Evolutionary conservation across 2,329 filamentous ascomycete genomes (phyloP).

Genomic region (Colletotrichum gigasporum): DNA sequence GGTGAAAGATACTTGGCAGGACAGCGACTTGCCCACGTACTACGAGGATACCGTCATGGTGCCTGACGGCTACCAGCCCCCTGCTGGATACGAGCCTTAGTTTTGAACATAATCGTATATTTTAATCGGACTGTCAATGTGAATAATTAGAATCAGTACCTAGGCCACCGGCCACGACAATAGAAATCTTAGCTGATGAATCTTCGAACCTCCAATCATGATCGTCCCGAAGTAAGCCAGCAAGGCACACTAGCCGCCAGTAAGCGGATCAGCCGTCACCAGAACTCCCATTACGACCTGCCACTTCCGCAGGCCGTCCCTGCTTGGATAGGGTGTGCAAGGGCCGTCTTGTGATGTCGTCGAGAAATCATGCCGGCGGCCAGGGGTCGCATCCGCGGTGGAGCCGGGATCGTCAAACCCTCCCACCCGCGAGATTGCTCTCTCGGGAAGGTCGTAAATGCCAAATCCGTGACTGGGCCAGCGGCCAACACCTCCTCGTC

Average conservation of each 20-base stretch:
- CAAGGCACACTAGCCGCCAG: no score
- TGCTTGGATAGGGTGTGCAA: no score
- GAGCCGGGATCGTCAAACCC: neutral
- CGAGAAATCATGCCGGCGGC: neutral
- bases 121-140: no score
- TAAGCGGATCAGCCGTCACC: no score
- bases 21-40: conserved; percentile 50
- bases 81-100: conserved; percentile 43
- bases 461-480: neutral
- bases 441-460: conserved; percentile 4
- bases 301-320: no score
- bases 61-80: conserved; percentile 54
- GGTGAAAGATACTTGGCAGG: conserved; percentile 49
- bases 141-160: no score
- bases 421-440: neutral
- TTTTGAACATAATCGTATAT: no score
- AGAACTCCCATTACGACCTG: no score
- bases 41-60: conserved; percentile 51
- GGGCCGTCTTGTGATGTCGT: neutral
- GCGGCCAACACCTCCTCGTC: neutral
- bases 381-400: neutral
- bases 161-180: no score
- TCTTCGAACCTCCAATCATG: no score
- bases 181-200: no score
- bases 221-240: no score